These are phyloP conservation scores for Xylariaceae sp. DNA, from an alignment of 2,329 filamentous ascomycete genomes.

Conservation along the genomic window DNA sequence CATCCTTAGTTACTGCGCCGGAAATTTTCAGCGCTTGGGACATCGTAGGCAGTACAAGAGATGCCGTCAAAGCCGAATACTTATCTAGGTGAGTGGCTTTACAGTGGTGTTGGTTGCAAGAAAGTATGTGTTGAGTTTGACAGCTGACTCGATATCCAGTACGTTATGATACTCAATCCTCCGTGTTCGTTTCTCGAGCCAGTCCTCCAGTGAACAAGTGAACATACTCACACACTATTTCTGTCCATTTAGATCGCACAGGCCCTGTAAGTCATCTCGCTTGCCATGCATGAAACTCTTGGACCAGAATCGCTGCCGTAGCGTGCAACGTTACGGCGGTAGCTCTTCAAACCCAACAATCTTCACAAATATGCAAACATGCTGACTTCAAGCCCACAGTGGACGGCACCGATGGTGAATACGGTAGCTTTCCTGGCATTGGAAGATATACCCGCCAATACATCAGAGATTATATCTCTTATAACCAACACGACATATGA, in stretches of 20 bases:
- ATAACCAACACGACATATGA: constrained; percentile 6
- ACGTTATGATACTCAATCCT: no score
- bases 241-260: no score
- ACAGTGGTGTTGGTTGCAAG: no score
- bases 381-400: constrained; percentile 18
- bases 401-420: constrained; percentile 29
- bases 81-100: constrained; percentile 6
- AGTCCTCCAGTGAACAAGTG: no score
- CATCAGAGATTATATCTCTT: constrained; percentile 12
- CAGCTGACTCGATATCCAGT: no score
- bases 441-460: constrained; percentile 13
- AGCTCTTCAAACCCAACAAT: neutral
- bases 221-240: no score
- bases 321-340: constrained; percentile 19
- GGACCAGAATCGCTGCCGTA: no score
- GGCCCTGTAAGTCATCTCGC: no score
- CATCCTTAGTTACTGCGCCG: constrained; percentile 19
- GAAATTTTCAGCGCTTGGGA: constrained; percentile 24
- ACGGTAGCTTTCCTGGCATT: constrained; percentile 27
- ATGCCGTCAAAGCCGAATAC: constrained; percentile 22
- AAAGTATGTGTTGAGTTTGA: no score
- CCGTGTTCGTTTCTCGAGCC: no score
- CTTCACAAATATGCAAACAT: neutral
- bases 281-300: no score
- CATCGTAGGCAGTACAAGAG: constrained; percentile 21